Conservation (phyloP, 495 filamentous ascomycete species). For the Xylaria bambusicola region DNA sequence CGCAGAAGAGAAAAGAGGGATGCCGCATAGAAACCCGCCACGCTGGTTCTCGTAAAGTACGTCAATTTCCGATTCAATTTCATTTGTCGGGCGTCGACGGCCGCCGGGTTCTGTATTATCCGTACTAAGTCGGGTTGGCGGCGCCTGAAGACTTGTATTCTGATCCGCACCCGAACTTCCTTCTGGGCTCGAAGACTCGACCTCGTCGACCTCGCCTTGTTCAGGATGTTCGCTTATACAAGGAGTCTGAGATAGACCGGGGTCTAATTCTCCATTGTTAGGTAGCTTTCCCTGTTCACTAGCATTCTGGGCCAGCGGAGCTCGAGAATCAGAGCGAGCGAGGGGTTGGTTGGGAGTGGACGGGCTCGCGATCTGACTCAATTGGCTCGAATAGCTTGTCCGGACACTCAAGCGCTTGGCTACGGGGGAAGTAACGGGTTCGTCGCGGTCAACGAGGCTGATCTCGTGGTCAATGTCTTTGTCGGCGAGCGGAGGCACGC, state of each 20-base stretch:
- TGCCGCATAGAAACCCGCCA: constrained; percentile 82
- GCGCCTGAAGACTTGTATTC: constrained; percentile 7
- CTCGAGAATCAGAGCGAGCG: constrained; percentile 22
- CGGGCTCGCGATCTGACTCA: constrained; percentile 10
- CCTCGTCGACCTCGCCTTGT: not conserved
- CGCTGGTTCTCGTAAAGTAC: constrained; percentile 94
- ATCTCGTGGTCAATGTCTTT: constrained; percentile 66
- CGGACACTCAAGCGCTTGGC: constrained; percentile 17
- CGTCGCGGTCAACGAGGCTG: constrained; percentile 52
- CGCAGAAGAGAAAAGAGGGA: constrained; percentile 81
- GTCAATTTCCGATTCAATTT: constrained; percentile 67
- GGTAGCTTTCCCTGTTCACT: constrained; percentile 15
- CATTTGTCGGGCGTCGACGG: constrained; percentile 18
- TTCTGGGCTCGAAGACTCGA: not conserved
- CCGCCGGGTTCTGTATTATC: not conserved
- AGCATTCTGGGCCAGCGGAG: constrained; percentile 20
- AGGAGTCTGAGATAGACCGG: constrained; percentile 19
- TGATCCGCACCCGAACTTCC: constrained; percentile 10
- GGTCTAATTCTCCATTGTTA: constrained; percentile 12
- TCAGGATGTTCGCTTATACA: constrained; percentile 17
- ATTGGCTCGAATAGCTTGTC: constrained; percentile 13
- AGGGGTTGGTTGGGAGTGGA: constrained; percentile 22
- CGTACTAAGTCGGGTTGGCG: not conserved
- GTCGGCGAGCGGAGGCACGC: constrained; percentile 49
- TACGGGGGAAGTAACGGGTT: constrained; percentile 22